Base-by-base conservation (phyloP, 768 basidiomycete genomes). In the Boletus barrowsii region DNA sequence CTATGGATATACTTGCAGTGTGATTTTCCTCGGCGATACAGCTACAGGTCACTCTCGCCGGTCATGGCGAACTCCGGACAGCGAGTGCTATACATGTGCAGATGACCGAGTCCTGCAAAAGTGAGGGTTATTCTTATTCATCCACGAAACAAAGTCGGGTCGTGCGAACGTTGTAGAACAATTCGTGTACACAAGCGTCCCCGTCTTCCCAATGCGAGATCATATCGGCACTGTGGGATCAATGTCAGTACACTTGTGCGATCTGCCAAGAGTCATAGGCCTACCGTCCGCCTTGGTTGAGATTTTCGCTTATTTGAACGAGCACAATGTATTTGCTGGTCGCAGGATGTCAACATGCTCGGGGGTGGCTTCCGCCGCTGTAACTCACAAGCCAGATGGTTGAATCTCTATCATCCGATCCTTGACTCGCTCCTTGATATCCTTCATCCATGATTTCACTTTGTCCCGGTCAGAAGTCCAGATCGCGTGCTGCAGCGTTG, bases 181-280 rank as follows among this genome's bases (percentile, higher is more conserved):
- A 76, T 71, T 93, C 90, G 69, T 90, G 84, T 40, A 84, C 79
- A 54, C 90, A 83, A 47, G 79, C 75, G 65, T 93, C 91, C 49
- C 82, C 81, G 58, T 93, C 90, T 74, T 93, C 90, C 90, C 90
- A 93, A 64, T 93, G 91, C 57, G 87, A 90, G 46, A 79, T 81
- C 73, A 93, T 82, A 69, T 89, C 88, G 44, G 87, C 88, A 61
- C 90, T 92, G 59, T 36, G 52, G 51, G 36, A 14, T 36, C 41
- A 44, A 53, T 4, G 30, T 59, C 48, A 52, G 36, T 52, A 46
- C 13, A 11, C 42, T 54, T 51, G 55, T 51, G 52, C 45, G 36
- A 40, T 47, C 47, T 29, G 37, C 5, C 22, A 36, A 48, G 24
- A 29, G 33, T 45, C 29, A 5, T 20, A 29, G 33, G 56, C 84